These are phyloP conservation scores for Xylaria sp. DNA, from an alignment of 2,329 filamentous ascomycete genomes.

Conservation along the genomic window DNA sequence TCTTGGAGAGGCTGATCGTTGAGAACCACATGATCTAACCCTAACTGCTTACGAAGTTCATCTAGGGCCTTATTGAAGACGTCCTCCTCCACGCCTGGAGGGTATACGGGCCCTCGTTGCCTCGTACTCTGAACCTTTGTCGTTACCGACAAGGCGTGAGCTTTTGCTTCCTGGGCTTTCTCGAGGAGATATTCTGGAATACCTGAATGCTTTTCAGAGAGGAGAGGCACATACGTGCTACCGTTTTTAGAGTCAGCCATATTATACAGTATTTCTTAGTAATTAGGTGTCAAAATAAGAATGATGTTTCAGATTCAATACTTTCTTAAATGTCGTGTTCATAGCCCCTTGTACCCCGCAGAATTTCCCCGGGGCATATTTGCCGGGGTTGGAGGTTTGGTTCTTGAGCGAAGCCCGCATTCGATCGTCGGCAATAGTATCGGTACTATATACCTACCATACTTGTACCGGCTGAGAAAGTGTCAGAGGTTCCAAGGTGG, in stretches of 20 bases:
- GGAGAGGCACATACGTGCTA: conserved; percentile 48
- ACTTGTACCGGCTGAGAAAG: not conserved
- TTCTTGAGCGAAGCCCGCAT: conserved; percentile 18
- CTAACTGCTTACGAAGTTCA: conserved; percentile 52
- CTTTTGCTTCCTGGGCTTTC: conserved; percentile 51
- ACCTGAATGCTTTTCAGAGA: conserved; percentile 53
- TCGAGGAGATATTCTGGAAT: conserved; percentile 53
- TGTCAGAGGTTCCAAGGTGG: not conserved
- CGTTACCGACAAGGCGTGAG: conserved; percentile 49
- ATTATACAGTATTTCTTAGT: not conserved
- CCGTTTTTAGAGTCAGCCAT: conserved; percentile 41
- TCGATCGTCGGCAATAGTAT: conserved; percentile 21
- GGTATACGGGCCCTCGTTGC: conserved; percentile 51
- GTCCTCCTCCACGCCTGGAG: conserved; percentile 51
- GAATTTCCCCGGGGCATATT: not conserved
- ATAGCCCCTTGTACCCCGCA: conserved; percentile 28
- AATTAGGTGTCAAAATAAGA: not conserved
- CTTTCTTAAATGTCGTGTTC: conserved; percentile 3
- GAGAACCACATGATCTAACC: conserved; percentile 52
- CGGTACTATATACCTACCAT: not conserved
- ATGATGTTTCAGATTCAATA: not conserved
- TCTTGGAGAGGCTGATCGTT: conserved; percentile 55
- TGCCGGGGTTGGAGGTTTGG: conserved; percentile 32
- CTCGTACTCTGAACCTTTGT: conserved; percentile 48
- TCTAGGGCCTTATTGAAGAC: conserved; percentile 50